A percentile compares a stretch with the other conserved stretches of the same genome.
These are phyloP conservation scores for Anthracocystis panici-leucophaei DNA, from an alignment of 1,284 basidiomycete genomes.

Conservation along the genomic window DNA sequence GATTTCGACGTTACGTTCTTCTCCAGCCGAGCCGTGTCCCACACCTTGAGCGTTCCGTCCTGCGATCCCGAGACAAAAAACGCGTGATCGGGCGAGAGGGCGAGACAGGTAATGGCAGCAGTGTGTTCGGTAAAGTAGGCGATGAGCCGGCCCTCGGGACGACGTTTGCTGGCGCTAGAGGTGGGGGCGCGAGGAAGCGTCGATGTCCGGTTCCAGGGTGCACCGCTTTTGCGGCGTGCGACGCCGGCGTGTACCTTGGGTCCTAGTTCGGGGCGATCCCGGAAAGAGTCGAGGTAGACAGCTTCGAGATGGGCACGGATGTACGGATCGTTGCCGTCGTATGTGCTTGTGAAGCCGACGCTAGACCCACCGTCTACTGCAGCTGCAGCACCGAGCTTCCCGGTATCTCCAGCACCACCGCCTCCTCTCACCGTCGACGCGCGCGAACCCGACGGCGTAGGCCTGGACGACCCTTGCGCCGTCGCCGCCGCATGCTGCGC, in stretches of 20 bases:
- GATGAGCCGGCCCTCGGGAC: slow-evolving; percentile 64
- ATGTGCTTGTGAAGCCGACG: slow-evolving; percentile 53
- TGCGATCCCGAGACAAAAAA: slow-evolving; percentile 93
- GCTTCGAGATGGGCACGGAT: slow-evolving; percentile 65
- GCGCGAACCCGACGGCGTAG: slow-evolving; percentile 47
- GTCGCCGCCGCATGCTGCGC: slow-evolving; percentile 29
- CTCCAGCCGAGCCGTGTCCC: slow-evolving; percentile 83
- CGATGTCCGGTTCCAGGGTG: slow-evolving; percentile 15
- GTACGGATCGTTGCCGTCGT: slow-evolving; percentile 66
- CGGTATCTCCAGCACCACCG: slow-evolving; percentile 18
- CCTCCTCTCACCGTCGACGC: slow-evolving; percentile 35
- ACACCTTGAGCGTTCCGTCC: slow-evolving; percentile 85
- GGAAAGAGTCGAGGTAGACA: slow-evolving; percentile 57
- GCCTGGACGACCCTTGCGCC: slow-evolving; percentile 29
- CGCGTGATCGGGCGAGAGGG: slow-evolving; percentile 89
- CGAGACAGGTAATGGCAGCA: slow-evolving; percentile 78
- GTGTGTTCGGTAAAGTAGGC: slow-evolving; percentile 71
- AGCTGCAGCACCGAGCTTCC: slow-evolving; percentile 16
- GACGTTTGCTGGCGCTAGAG: slow-evolving; percentile 52
- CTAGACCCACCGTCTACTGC: slow-evolving; percentile 15
- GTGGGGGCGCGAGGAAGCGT: slow-evolving; percentile 26
- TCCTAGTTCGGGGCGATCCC: slow-evolving; percentile 51
- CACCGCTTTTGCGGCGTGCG: slow-evolving; percentile 24
- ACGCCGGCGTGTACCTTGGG: slow-evolving; percentile 37
- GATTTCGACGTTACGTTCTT: slow-evolving; percentile 76